These are phyloP conservation scores for Sarcodon sp. DNA, from an alignment of 768 basidiomycete genomes.

Conservation along the genomic window DNA sequence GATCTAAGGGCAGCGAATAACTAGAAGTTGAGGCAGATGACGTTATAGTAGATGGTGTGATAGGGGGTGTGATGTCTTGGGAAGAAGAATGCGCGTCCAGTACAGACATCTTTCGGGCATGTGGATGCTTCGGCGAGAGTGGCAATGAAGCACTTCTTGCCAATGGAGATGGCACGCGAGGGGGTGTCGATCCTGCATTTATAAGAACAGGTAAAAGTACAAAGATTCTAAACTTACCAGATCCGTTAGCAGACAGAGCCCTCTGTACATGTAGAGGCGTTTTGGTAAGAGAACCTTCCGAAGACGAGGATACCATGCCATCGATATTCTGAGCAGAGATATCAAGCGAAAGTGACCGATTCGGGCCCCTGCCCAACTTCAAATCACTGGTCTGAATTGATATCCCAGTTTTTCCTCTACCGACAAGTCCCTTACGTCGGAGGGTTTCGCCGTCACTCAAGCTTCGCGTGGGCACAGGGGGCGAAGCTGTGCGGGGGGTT, in stretches of 20 bases:
- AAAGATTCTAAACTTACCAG: slow-evolving; percentile 31
- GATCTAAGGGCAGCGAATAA: slow-evolving; percentile 20
- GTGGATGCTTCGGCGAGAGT: slow-evolving; percentile 52
- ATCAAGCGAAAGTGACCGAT: slow-evolving; percentile 57
- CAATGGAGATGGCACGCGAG: slow-evolving; percentile 24
- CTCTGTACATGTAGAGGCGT: background rate
- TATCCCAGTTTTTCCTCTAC: slow-evolving; percentile 14
- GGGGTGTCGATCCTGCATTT: slow-evolving; percentile 5
- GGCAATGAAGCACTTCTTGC: slow-evolving; percentile 29
- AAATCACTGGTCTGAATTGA: slow-evolving; percentile 8
- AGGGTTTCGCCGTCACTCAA: slow-evolving; percentile 3
- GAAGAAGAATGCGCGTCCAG: slow-evolving; percentile 33
- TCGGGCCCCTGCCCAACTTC: slow-evolving; percentile 12
- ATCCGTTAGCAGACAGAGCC: background rate
- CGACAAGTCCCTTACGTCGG: slow-evolving; percentile 42
- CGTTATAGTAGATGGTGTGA: slow-evolving; percentile 8
- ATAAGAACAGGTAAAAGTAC: slow-evolving; percentile 20
- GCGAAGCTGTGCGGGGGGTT: slow-evolving; percentile 27
- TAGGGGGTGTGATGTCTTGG: slow-evolving; percentile 11
- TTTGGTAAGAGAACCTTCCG: background rate
- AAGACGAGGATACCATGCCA: slow-evolving; percentile 10
- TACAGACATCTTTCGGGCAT: slow-evolving; percentile 65
- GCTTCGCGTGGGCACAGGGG: slow-evolving; percentile 17
- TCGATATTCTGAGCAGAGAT: slow-evolving; percentile 36
- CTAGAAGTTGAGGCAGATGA: slow-evolving; percentile 18